Base-by-base conservation (phyloP, 148 eudicot genomes). In the Selenicereus undatus region DNA sequence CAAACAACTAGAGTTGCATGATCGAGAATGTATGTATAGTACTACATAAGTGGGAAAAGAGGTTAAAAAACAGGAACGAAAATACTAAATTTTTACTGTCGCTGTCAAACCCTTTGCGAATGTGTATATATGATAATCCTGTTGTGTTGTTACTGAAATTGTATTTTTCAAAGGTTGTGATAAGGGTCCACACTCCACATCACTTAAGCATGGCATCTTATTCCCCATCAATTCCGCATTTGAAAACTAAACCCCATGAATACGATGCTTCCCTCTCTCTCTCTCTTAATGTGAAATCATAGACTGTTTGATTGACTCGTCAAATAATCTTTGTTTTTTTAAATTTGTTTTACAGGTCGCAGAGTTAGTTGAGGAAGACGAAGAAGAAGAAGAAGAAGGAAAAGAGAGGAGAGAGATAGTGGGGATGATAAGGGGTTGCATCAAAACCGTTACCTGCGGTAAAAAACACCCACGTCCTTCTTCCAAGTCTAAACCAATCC, bases 401-500 rank as follows among this genome's bases (percentile, higher is more conserved):
- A 73, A 60, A 20, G 83, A 83, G 71, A 86, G 76, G 74, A 86
- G 88, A 69, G 90, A 86, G 70, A 91, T 96, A 30, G 97, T 93
- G 11, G 99, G 99, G 72, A 91, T 94, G 89, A 86, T 96, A 11
- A 90, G 99, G 43, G 99, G 99, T 8, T 93, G 97, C 80, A 93
- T 96, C 75, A 96, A 96, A 69, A 89, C 91, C 78, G 99, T 91
- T 86, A 93, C 98, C 0, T 92, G 97, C 51, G 97, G 93, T 26
- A 89, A 81, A 30, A 92, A 90, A 36, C 79, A 82, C 78, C 68
- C 90, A 12, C 77, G 89, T 71, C 81, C 82, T 12, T 78, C 87
- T 26, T 82, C 79, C 16, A 42, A 66, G 22, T 26, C 71, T 14
- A 66, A 77, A 11, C 88, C 85, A 21, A 84, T 84, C 54, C 93